phyloP scores from a whole-genome alignment of 345 rosid genomes.

The Eucalyptus sideroxylon region DNA sequence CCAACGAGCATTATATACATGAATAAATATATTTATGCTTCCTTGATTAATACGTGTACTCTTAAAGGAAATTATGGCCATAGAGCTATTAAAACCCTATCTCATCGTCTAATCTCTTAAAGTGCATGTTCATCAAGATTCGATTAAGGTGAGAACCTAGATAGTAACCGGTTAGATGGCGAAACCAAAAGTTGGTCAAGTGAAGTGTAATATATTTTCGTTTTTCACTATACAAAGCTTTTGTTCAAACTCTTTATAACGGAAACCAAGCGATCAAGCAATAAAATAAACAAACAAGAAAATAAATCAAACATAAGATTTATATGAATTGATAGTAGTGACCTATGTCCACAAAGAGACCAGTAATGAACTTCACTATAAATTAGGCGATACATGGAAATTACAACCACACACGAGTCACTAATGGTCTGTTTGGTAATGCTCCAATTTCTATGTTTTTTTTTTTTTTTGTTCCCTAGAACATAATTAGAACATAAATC shows the following conservation, averaged over 20 bases:
- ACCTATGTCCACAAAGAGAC: fast-evolving
- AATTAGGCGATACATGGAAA: too few relatives aligned
- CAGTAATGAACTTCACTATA: fast-evolving
- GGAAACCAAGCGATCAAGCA: too few relatives aligned
- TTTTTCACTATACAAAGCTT: neutral
- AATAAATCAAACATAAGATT: too few relatives aligned
- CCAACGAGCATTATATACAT: neutral
- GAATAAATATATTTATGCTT: neutral
- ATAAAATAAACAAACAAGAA: too few relatives aligned
- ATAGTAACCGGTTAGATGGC: neutral
- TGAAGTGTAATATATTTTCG: neutral
- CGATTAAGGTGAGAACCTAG: neutral
- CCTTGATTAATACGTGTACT: neutral
- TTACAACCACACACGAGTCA: too few relatives aligned
- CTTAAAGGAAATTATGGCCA: neutral
- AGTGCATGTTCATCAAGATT: neutral
- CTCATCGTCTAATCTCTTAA: neutral
- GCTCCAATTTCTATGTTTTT: too few relatives aligned
- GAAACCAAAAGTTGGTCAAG: neutral
- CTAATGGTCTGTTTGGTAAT: too few relatives aligned
- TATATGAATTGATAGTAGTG: too few relatives aligned
- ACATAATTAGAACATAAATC: too few relatives aligned
- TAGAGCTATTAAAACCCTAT: neutral
- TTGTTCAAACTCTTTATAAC: fast-evolving
- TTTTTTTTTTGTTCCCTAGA: too few relatives aligned